Percentiles rank a stretch among this genome's conserved stretches.
Conservation (phyloP, 768 basidiomycete genomes). For the Suillus fuscotomentosus region DNA sequence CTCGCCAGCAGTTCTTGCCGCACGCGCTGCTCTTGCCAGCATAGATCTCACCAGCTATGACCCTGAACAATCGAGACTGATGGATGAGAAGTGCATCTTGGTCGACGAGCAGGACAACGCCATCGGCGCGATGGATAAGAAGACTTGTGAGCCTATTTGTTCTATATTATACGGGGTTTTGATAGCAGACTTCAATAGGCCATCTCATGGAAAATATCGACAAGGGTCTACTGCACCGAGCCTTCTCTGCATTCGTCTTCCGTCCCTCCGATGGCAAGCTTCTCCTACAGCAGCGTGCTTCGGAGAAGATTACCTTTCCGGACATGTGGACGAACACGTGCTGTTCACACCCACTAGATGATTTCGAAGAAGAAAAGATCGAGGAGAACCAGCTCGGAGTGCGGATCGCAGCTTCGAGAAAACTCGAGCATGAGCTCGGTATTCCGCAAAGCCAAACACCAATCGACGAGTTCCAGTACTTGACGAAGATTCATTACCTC, state of each 20-base stretch:
- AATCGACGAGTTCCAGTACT: conserved; percentile 85
- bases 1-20: conserved; percentile 63
- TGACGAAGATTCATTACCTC: conserved; percentile 96
- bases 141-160: conserved; percentile 70
- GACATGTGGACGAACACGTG: conserved; percentile 99
- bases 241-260: conserved; percentile 98
- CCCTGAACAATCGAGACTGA: conserved; percentile 87
- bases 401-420: conserved; percentile 86
- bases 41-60: conserved; percentile 86
- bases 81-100: conserved; percentile 94
- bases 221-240: conserved; percentile 92
- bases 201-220: conserved; percentile 98
- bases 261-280: conserved; percentile 91
- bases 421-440: conserved; percentile 95
- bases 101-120: conserved; percentile 85
- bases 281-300: conserved; percentile 89
- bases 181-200: conserved; percentile 45
- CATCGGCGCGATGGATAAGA: conserved; percentile 90
- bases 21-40: conserved; percentile 61
- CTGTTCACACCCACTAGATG: conserved; percentile 94
- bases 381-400: conserved; percentile 82
- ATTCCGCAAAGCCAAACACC: conserved; percentile 80
- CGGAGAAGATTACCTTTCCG: conserved; percentile 99
- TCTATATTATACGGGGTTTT: neutral
- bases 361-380: conserved; percentile 81